Evolutionary conservation across 2,329 filamentous ascomycete species (phyloP).

Genomic region (Neonectria hederae): DNA sequence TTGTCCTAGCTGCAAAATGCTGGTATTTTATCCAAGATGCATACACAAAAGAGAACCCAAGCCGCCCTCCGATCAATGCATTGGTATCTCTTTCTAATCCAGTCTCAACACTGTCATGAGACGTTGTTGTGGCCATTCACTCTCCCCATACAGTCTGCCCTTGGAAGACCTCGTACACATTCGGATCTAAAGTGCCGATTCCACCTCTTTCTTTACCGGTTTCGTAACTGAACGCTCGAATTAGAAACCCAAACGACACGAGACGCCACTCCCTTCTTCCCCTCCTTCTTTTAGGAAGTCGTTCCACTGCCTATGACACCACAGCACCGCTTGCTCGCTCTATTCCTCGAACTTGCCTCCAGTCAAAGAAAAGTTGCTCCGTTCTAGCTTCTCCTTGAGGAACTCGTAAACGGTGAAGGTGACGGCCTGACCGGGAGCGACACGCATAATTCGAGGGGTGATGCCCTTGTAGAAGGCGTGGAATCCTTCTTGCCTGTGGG

Average conservation of each 20-base stretch:
- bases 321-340: constrained; percentile 10
- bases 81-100: constrained; percentile 41
- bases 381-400: constrained; percentile 77
- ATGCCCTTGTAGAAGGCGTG: constrained; percentile 99
- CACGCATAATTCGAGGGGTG: constrained; percentile 95
- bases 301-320: neutral
- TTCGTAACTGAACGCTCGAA: constrained; percentile 27
- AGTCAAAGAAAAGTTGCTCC: constrained; percentile 66
- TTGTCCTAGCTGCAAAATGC: constrained; percentile 42
- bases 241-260: constrained; percentile 28
- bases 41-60: constrained; percentile 41
- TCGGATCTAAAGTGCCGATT: constrained; percentile 28
- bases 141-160: constrained; percentile 4
- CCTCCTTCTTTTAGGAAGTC: neutral
- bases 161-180: constrained; percentile 11
- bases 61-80: constrained; percentile 35
- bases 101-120: constrained; percentile 9
- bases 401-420: constrained; percentile 82
- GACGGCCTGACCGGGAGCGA: constrained; percentile 91
- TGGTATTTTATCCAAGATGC: constrained; percentile 43
- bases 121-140: constrained; percentile 6
- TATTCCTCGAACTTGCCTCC: constrained; percentile 76
- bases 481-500: constrained; percentile 82
- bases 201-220: constrained; percentile 25
- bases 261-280: neutral